These are phyloP conservation scores for Mortierella sp. DNA, from an alignment of 371 early-diverging fungal genomes.

Conservation along the genomic window DNA sequence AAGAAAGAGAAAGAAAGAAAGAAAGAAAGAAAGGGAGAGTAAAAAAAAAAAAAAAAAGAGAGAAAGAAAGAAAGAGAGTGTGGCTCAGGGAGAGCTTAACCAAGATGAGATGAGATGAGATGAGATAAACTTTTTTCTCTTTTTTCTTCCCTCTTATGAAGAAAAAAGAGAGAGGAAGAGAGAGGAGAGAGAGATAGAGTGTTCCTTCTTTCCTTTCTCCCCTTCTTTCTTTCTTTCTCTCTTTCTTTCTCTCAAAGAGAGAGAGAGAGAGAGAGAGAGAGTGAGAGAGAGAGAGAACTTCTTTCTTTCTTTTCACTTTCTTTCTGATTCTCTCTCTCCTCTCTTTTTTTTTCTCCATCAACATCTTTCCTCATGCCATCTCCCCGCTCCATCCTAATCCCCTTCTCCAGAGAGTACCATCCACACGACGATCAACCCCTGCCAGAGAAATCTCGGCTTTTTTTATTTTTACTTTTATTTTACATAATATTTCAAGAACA, in stretches of 20 bases:
- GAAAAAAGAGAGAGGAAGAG: background rate
- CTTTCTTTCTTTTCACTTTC: background rate
- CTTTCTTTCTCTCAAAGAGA: background rate
- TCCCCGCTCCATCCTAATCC: background rate
- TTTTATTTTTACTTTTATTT: too few species aligned
- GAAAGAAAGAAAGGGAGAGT: too few species aligned
- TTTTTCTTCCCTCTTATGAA: too few species aligned
- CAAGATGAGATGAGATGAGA: background rate
- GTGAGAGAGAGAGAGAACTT: too few species aligned
- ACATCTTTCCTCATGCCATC: background rate
- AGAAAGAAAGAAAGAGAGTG: background rate
- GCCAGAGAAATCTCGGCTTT: too few species aligned
- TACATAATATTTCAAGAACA: too few species aligned
- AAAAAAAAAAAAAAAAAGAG: background rate
- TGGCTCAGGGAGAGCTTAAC: background rate
- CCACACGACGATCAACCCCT: background rate
- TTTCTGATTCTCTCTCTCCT: background rate
- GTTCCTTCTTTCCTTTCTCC: background rate
- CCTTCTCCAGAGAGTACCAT: background rate
- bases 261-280: conserved; percentile 1
- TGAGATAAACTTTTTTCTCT: too few species aligned
- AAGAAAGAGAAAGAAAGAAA: background rate
- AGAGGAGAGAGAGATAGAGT: background rate
- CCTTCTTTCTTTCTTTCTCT: background rate
- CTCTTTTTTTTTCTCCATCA: background rate